A percentile compares a stretch with the other conserved stretches of the same genome.
phyloP scores from a whole-genome alignment of 495 filamentous ascomycete genomes.

The Penicillium odoratum region DNA sequence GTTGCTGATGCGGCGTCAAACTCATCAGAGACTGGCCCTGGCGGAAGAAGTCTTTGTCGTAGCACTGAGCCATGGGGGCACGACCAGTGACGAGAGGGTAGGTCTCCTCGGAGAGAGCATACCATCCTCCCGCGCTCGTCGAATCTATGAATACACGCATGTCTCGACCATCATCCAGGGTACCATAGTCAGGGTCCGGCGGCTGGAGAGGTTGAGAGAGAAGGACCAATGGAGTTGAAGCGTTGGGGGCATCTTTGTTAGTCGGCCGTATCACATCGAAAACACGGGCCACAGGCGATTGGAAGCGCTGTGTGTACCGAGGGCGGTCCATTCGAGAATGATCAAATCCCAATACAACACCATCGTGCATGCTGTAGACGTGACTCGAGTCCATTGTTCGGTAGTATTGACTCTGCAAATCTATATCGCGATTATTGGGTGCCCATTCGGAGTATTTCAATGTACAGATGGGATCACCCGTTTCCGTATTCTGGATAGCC shows the following conservation, averaged over 20 bases:
- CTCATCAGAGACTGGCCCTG: conserved; percentile 43
- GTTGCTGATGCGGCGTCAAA: conserved; percentile 42
- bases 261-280: conserved; percentile 83
- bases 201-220: conserved; percentile 84
- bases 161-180: conserved; percentile 57
- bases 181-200: conserved; percentile 54
- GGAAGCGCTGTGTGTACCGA: conserved; percentile 66
- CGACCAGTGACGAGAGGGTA: conserved; percentile 81
- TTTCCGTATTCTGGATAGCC: conserved; percentile 72
- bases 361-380: conserved; percentile 84
- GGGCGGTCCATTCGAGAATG: conserved; percentile 55
- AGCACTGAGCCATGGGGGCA: conserved; percentile 63
- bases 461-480: conserved; percentile 78
- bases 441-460: conserved; percentile 95
- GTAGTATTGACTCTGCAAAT: conserved; percentile 79
- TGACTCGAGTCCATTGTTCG: conserved; percentile 83
- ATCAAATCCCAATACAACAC: conserved; percentile 80
- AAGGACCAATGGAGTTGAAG: conserved; percentile 64
- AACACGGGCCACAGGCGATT: conserved; percentile 82
- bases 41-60: conserved; percentile 57
- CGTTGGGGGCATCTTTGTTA: conserved; percentile 54
- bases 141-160: conserved; percentile 82
- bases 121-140: conserved; percentile 85
- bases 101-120: conserved; percentile 82
- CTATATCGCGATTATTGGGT: conserved; percentile 86